Base-by-base conservation (phyloP, 768 basidiomycete species). In the Suillus plorans region DNA sequence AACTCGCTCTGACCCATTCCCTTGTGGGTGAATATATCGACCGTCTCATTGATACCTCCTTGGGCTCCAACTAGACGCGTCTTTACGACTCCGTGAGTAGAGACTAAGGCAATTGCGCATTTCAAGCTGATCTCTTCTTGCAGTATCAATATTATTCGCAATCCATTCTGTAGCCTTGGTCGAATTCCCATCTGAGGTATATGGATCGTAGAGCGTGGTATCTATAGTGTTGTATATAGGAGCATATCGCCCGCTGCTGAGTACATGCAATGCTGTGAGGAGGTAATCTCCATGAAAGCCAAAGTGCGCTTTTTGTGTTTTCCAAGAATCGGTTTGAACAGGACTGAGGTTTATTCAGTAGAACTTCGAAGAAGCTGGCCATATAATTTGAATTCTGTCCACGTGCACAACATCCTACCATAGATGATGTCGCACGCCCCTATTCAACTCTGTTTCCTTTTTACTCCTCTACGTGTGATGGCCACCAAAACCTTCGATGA, bases 81-180 rank as follows among this genome's bases (percentile, higher is more conserved):
- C 77, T 99, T 41, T 99, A 99, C 74, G 97, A 99, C 77, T 97
- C 94, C 66, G 94, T 94, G 72, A 71, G 90, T 72, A 39, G 7
- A 37, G 18, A 36, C 68, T 5, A 7, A 20, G 39, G 37, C 45
- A 13, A 47, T 41, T 52, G 34, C 14, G 37, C 50, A 34, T 59
- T 22, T 14, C 9, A 8, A 31, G 16, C 36, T 63, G 14, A 45
- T 56, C 67, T 64, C 45, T 60, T n/a, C 41, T 28, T 60, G 41
- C 70, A 95, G 94, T 96, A 90, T 78, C 94, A 96, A 82, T 96
- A 95, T 74, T 95, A 95, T 75, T 94, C 93, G 31, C 94, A 96
- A 75, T 94, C 91, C 61, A 94, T 95, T 81, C 72, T 94, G 67
- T 86, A 79, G 86, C 56, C 61, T 62, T 62, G 9, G 39, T 22